A percentile compares a stretch with the other conserved stretches of the same genome.
phyloP scores from a whole-genome alignment of 768 basidiomycete species.

The Mycena vulgaris region DNA sequence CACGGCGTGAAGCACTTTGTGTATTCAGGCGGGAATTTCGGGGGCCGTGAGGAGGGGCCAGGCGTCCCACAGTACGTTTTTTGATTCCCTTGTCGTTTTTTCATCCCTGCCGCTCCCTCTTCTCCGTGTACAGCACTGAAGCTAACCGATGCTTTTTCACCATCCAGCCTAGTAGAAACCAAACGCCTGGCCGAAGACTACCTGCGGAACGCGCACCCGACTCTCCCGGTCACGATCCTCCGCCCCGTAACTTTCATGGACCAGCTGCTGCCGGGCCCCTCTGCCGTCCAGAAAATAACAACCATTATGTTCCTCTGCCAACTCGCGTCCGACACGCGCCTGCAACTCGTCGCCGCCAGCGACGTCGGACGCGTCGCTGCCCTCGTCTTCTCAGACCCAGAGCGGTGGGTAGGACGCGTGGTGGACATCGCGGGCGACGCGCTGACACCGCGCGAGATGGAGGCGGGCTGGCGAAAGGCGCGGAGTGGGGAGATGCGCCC shows the following conservation, averaged over 20 bases:
- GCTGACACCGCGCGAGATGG: slow-evolving; percentile 16
- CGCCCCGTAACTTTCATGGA: slow-evolving; percentile 35
- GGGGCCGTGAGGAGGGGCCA: neutral
- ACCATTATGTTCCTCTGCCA: slow-evolving; percentile 37
- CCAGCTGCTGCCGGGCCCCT: slow-evolving; percentile 24
- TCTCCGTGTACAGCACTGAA: too few species aligned
- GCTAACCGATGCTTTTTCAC: neutral
- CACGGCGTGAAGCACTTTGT: slow-evolving; percentile 24
- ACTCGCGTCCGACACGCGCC: slow-evolving; percentile 12
- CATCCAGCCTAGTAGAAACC: slow-evolving; percentile 14
- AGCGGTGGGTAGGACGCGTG: slow-evolving; percentile 3
- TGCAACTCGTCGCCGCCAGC: slow-evolving; percentile 22
- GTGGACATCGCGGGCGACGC: slow-evolving; percentile 29
- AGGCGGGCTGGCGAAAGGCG: slow-evolving; percentile 26
- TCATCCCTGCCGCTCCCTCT: neutral
- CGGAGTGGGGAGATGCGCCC: slow-evolving; percentile 21
- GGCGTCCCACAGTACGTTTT: slow-evolving; percentile 25
- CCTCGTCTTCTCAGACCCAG: slow-evolving; percentile 8
- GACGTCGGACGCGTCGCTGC: slow-evolving; percentile 31
- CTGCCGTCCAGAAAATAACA: slow-evolving; percentile 12
- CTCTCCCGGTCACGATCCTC: slow-evolving; percentile 18
- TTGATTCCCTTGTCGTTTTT: neutral
- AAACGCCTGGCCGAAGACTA: slow-evolving; percentile 24
- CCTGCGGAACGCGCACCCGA: slow-evolving; percentile 15
- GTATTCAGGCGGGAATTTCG: slow-evolving; percentile 26